These are phyloP conservation scores for Eruca vesicaria DNA, from an alignment of 441 rosid species.

Conservation along the genomic window DNA sequence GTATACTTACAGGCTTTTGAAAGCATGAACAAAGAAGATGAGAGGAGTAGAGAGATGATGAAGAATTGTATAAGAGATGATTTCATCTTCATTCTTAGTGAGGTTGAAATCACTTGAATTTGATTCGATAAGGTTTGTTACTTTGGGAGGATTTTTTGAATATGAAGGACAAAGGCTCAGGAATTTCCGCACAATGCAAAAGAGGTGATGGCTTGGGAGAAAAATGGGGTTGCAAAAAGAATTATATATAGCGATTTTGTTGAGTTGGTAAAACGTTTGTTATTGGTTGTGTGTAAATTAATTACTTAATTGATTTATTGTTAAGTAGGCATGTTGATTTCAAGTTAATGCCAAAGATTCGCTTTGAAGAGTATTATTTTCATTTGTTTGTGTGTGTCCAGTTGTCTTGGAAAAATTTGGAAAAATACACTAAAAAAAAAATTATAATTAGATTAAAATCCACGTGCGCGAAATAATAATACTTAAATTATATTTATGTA, in stretches of 20 bases:
- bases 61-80: not conserved
- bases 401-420: too few species aligned
- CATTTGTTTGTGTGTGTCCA: too few species aligned
- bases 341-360: too few species aligned
- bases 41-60: conserved; percentile 13
- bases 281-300: not conserved
- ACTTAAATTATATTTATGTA: too few species aligned
- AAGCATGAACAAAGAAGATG: conserved; percentile 23
- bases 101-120: not conserved
- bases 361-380: too few species aligned
- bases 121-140: not conserved
- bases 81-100: conserved; percentile 13
- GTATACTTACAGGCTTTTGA: conserved; percentile 24
- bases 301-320: too few species aligned
- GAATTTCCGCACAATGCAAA: not conserved
- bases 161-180: not conserved
- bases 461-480: too few species aligned
- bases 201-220: not conserved
- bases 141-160: not conserved
- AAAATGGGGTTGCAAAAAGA: not conserved
- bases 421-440: too few species aligned
- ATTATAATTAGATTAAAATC: too few species aligned
- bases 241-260: not conserved
- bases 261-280: not conserved
- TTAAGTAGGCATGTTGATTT: too few species aligned